Conservation (phyloP, 305 asterid species). For the Fraxinus ornus region DNA sequence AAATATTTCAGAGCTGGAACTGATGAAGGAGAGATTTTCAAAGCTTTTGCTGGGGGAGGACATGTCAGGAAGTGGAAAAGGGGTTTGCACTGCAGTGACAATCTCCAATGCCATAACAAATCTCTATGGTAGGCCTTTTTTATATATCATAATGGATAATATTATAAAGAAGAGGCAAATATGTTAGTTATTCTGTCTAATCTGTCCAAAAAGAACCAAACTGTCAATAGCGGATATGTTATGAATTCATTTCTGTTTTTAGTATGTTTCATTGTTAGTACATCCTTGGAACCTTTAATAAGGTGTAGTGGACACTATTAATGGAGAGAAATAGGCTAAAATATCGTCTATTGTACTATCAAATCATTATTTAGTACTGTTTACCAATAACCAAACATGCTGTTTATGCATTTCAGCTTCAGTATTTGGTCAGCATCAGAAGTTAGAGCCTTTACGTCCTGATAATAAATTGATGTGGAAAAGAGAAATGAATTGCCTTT, state of each 20-base stretch:
- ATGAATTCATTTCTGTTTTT: neutral
- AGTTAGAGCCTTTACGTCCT: slow-evolving; percentile 38
- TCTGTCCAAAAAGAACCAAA: neutral
- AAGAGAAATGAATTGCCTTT: slow-evolving; percentile 48
- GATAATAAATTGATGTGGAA: slow-evolving; percentile 47
- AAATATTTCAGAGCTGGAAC: slow-evolving; percentile 34
- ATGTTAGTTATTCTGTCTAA: neutral
- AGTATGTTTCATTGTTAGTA: neutral
- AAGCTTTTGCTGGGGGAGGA: slow-evolving; percentile 48
- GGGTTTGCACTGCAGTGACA: slow-evolving; percentile 42
- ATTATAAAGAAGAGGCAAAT: neutral
- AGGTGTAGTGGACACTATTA: neutral
- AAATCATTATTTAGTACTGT: neutral
- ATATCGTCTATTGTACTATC: neutral
- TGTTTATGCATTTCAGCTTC: slow-evolving; percentile 35
- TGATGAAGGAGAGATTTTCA: slow-evolving; percentile 54
- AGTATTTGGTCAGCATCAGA: slow-evolving; percentile 42
- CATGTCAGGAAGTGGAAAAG: slow-evolving; percentile 54
- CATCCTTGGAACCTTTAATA: neutral
- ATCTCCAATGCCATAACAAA: slow-evolving; percentile 49
- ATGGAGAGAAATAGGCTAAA: neutral
- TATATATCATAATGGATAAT: neutral
- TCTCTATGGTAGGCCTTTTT: slow-evolving; percentile 35
- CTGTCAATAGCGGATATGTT: neutral
- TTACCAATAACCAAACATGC: neutral